These are phyloP conservation scores for Suillus decipiens DNA, from an alignment of 768 basidiomycete genomes.

Conservation along the genomic window DNA sequence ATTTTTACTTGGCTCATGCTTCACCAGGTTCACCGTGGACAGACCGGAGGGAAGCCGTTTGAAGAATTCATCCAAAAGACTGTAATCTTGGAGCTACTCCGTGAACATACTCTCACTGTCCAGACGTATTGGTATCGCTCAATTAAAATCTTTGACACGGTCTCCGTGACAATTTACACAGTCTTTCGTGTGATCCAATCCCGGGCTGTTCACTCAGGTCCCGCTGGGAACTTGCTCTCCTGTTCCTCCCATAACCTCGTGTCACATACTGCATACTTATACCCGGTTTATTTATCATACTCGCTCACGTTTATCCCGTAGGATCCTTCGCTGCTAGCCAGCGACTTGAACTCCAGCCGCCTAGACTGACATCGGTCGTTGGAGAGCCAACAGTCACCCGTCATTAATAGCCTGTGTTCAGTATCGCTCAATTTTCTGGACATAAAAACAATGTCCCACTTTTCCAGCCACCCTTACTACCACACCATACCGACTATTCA, in stretches of 20 bases:
- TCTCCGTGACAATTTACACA: constrained; percentile 34
- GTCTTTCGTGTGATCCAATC: constrained; percentile 24
- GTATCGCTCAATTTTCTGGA: not conserved
- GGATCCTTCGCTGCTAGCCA: constrained; percentile 11
- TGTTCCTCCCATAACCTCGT: constrained; percentile 23
- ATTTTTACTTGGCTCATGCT: not conserved
- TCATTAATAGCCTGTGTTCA: not conserved
- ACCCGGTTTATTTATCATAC: constrained; percentile 4
- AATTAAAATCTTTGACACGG: constrained; percentile 20
- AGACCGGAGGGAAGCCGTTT: not conserved
- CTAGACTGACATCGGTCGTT: constrained; percentile 2
- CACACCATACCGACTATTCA: constrained; percentile 40
- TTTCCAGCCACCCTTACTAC: constrained; percentile 45
- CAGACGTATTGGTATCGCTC: not conserved
- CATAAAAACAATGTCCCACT: constrained; percentile 40
- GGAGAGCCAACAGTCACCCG: not conserved
- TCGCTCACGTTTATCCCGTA: not conserved
- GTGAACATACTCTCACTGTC: constrained; percentile 16
- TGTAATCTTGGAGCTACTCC: not conserved
- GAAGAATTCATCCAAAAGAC: not conserved
- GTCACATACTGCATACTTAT: constrained; percentile 15
- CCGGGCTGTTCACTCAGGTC: constrained; percentile 11
- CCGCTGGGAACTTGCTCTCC: constrained; percentile 18
- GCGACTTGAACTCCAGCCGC: not conserved
- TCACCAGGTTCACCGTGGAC: not conserved